These are phyloP conservation scores for Gloeopeniophorella convolvens DNA, from an alignment of 768 basidiomycete species.

Conservation along the genomic window DNA sequence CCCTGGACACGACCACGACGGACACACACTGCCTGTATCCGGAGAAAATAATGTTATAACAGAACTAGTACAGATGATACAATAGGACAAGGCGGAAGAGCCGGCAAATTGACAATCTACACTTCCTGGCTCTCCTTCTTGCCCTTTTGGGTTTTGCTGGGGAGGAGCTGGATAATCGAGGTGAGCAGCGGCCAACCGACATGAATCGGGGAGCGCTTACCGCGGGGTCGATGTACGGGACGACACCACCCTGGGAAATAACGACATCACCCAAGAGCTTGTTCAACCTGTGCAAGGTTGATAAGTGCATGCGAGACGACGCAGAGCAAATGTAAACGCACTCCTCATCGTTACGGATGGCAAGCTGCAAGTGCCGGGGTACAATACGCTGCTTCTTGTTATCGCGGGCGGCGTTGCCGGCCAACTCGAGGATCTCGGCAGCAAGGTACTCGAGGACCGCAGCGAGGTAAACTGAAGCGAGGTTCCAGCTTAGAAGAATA, in stretches of 20 bases:
- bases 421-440: conserved; percentile 90
- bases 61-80: conserved; percentile 19
- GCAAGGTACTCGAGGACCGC: conserved; percentile 90
- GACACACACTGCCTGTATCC: background rate
- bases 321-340: conserved; percentile 27
- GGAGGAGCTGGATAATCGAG: conserved; percentile 29
- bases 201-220: conserved; percentile 23
- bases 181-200: background rate
- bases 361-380: conserved; percentile 89
- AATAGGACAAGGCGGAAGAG: conserved; percentile 13
- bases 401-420: conserved; percentile 84
- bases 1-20: background rate
- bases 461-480: conserved; percentile 70
- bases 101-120: conserved; percentile 5
- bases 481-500: conserved; percentile 7
- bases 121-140: conserved; percentile 45
- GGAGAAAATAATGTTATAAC: conserved; percentile 20
- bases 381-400: conserved; percentile 97
- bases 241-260: conserved; percentile 94
- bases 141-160: conserved; percentile 45
- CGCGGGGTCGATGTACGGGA: conserved; percentile 71
- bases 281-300: conserved; percentile 45
- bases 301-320: background rate
- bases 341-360: conserved; percentile 94
- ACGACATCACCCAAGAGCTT: conserved; percentile 73